Evolutionary conservation across 306 rosid genomes (phyloP).

Genomic region (Oxytropis ochrocephala): DNA sequence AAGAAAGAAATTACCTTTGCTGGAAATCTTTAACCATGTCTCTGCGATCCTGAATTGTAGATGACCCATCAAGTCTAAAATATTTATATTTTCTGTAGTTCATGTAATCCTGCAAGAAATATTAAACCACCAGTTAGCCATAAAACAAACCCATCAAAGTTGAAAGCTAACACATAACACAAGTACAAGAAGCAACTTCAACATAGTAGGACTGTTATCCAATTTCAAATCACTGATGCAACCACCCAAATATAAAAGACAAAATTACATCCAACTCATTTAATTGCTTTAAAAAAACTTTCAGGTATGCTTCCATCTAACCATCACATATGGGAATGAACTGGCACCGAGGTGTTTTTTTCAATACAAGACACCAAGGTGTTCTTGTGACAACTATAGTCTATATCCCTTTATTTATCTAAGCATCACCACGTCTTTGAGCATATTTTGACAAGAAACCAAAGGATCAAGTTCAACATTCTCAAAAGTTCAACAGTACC

Average conservation of each 20-base stretch:
- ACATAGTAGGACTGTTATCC: not conserved
- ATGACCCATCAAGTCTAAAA: conserved; percentile 93
- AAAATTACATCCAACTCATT: not conserved
- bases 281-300: not conserved
- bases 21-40: conserved; percentile 96
- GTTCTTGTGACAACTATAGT: not conserved
- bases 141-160: not conserved
- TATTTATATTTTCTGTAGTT: conserved; percentile 82
- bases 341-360: not conserved
- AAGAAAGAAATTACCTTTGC: conserved; percentile 49
- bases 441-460: not conserved
- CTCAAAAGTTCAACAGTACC: conserved; percentile 39
- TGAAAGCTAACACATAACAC: not conserved
- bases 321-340: conserved; percentile 11
- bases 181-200: conserved; percentile 3
- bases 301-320: not conserved
- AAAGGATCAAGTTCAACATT: conserved; percentile 1
- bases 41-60: conserved; percentile 83
- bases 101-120: conserved; percentile 77
- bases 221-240: conserved; percentile 4
- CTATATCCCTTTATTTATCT: not conserved
- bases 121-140: conserved; percentile 14
- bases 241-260: not conserved
- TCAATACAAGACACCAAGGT: not conserved
- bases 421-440: conserved; percentile 2